A percentile compares a stretch with the other conserved stretches of the same genome.
These are phyloP conservation scores for Fusarium sublunatum DNA, from an alignment of 2,329 filamentous ascomycete genomes.

Conservation along the genomic window DNA sequence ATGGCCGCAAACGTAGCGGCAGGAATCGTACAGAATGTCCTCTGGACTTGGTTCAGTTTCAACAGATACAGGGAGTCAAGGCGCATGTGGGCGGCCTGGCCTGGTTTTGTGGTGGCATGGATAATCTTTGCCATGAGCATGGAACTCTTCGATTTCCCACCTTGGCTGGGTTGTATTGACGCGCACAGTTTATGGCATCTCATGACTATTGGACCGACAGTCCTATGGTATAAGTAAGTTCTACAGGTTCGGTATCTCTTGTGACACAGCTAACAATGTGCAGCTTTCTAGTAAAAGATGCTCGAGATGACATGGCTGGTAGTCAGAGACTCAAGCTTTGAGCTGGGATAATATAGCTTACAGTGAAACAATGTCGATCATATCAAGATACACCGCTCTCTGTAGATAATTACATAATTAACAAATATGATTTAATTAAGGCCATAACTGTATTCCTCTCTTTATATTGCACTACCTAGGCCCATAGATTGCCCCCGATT, in stretches of 20 bases:
- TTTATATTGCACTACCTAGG: too few relatives aligned
- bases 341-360: background rate
- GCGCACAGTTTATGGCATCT: conserved; percentile 97
- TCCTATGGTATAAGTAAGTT: conserved; percentile 95
- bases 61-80: conserved; percentile 76
- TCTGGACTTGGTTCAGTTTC: conserved; percentile 90
- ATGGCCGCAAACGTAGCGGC: conserved; percentile 93
- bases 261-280: conserved; percentile 38
- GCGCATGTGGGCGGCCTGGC: conserved; percentile 86
- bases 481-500: too few relatives aligned
- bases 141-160: conserved; percentile 93
- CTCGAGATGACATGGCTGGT: conserved; percentile 81
- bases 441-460: too few relatives aligned
- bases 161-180: conserved; percentile 83
- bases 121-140: conserved; percentile 93
- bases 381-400: background rate
- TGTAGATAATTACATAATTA: conserved; percentile 1
- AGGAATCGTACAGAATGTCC: conserved; percentile 80
- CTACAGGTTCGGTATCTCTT: background rate
- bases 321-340: conserved; percentile 74
- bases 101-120: conserved; percentile 91
- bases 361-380: background rate
- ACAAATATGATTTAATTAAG: background rate
- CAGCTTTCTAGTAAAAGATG: conserved; percentile 89
- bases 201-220: conserved; percentile 86